Evolutionary conservation across 164 flowering plant species (phyloP).

Genomic region (Magnolia sinica): DNA sequence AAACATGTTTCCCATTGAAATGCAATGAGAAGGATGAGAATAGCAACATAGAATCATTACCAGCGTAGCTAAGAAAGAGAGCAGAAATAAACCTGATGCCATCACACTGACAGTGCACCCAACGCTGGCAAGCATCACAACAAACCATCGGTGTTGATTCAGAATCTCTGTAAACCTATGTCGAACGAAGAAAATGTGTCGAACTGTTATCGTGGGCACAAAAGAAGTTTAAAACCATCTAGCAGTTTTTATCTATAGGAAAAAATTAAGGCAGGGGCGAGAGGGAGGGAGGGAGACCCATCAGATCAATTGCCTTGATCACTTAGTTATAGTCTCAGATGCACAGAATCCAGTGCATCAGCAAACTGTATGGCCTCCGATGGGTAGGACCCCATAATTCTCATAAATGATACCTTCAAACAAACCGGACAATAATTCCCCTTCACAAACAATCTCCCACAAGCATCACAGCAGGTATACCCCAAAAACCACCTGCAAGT

Average conservation of each 20-base stretch:
- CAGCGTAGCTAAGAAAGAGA: not conserved
- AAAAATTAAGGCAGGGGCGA: too few relatives aligned
- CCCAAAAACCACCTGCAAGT: conserved; percentile 90
- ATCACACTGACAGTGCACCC: conserved; percentile 98
- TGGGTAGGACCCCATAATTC: not conserved
- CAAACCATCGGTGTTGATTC: conserved; percentile 99
- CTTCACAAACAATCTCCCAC: conserved; percentile 97
- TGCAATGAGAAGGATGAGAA: not conserved
- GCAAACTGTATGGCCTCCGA: not conserved
- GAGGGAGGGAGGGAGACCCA: not conserved
- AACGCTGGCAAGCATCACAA: conserved; percentile 94
- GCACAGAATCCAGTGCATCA: not conserved
- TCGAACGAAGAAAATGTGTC: conserved; percentile 7
- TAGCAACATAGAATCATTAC: not conserved
- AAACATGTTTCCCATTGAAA: not conserved
- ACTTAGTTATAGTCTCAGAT: not conserved
- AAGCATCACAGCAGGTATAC: conserved; percentile 97
- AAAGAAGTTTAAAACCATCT: not conserved
- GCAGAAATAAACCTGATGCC: conserved; percentile 69
- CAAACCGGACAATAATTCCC: conserved; percentile 98
- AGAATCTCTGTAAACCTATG: conserved; percentile 96
- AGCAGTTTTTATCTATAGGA: not conserved
- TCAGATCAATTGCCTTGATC: not conserved
- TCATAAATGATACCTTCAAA: conserved; percentile 64
- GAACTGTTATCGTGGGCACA: not conserved